These are phyloP conservation scores for Alloteropsis semialata DNA, from an alignment of 176 grass and related monocot genomes.

Conservation along the genomic window DNA sequence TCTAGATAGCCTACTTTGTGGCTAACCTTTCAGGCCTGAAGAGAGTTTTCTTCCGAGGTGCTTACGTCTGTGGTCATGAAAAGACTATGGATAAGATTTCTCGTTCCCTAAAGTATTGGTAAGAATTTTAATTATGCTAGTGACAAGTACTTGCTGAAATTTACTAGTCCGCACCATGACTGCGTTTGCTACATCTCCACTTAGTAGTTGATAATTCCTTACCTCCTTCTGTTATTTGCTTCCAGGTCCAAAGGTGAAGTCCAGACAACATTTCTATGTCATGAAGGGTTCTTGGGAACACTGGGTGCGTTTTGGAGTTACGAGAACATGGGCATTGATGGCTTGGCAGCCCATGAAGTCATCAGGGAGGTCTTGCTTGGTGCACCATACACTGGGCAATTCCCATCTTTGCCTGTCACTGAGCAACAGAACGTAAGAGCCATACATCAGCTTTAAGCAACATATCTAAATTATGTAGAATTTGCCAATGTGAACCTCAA, in stretches of 20 bases:
- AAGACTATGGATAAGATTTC: constrained; percentile 99
- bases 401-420: constrained; percentile 53
- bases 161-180: background rate
- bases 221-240: background rate
- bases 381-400: constrained; percentile 76
- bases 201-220: background rate
- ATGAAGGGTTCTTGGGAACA: constrained; percentile 95
- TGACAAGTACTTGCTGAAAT: background rate
- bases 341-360: constrained; percentile 78
- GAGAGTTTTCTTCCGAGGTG: constrained; percentile 93
- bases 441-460: background rate
- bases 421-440: constrained; percentile 48
- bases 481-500: background rate
- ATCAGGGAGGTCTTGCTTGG: constrained; percentile 97
- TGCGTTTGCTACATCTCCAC: background rate
- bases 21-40: constrained; percentile 91
- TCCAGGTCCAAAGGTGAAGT: constrained; percentile 98
- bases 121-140: constrained; percentile 17
- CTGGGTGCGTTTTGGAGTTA: constrained; percentile 99
- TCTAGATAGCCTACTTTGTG: constrained; percentile 96
- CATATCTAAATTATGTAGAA: background rate
- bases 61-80: constrained; percentile 91
- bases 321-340: constrained; percentile 96
- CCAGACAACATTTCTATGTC: constrained; percentile 92
- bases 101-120: constrained; percentile 92